Conservation (phyloP, 2,329 filamentous ascomycete genomes). For the Ceratocystis variospora region DNA sequence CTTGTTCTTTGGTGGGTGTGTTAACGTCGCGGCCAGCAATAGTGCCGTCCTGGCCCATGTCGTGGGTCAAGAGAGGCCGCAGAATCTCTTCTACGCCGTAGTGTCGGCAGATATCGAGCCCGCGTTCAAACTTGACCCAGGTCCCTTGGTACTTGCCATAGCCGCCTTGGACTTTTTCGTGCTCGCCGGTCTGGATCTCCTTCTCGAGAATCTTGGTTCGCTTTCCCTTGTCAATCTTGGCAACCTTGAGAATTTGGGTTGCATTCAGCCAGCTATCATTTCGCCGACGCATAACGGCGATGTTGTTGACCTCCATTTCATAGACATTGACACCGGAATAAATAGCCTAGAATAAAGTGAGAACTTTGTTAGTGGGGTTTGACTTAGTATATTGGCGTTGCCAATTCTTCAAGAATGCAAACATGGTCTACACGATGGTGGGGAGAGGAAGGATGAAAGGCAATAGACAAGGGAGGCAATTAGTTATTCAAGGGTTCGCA, state of each 20-base stretch:
- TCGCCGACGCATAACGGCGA: slow-evolving; percentile 91
- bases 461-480: not conserved
- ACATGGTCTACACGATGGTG: slow-evolving; percentile 17
- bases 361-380: not conserved
- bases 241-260: slow-evolving; percentile 95
- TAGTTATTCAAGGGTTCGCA: slow-evolving; percentile 20
- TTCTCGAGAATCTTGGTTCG: slow-evolving; percentile 96
- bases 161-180: slow-evolving; percentile 96
- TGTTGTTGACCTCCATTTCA: slow-evolving; percentile 90
- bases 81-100: slow-evolving; percentile 66
- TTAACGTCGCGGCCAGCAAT: slow-evolving; percentile 62
- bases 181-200: slow-evolving; percentile 88
- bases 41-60: slow-evolving; percentile 63
- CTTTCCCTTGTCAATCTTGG: slow-evolving; percentile 93
- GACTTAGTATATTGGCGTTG: too few species aligned
- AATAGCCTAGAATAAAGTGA: slow-evolving; percentile 44
- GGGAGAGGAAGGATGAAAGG: not conserved
- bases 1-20: slow-evolving; percentile 95
- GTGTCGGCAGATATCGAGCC: slow-evolving; percentile 77
- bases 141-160: slow-evolving; percentile 99
- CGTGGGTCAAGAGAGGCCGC: slow-evolving; percentile 62
- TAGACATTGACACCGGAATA: slow-evolving; percentile 96
- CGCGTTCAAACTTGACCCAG: slow-evolving; percentile 90
- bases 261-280: slow-evolving; percentile 96
- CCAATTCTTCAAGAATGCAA: not conserved